A percentile compares a stretch with the other conserved stretches of the same genome.
Evolutionary conservation across 2,329 filamentous ascomycete genomes (phyloP).

Genomic region (Colletotrichum scovillei): DNA sequence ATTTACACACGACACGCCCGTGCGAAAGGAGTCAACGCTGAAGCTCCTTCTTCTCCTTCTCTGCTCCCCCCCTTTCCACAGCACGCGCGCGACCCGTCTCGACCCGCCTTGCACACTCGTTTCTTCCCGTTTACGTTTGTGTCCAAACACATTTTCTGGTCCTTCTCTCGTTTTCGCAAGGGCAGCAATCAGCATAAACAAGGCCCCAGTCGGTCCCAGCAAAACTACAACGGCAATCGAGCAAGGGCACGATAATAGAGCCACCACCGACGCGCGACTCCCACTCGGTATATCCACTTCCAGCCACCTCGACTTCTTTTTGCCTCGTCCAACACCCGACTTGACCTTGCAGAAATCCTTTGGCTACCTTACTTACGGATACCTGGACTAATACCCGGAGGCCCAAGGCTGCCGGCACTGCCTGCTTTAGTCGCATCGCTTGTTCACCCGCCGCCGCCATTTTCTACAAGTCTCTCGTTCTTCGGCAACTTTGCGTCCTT

Average conservation of each 20-base stretch:
- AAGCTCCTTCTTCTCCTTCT: not conserved
- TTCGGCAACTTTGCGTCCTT: not conserved
- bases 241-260: conserved; percentile 18
- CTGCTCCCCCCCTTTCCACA: conserved; percentile 3
- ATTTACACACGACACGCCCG: conserved; percentile 7
- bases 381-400: not conserved
- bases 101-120: conserved; percentile 25
- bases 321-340: conserved; percentile 10
- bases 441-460: conserved; percentile 6
- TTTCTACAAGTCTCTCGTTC: not conserved
- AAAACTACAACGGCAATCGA: not conserved
- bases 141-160: not conserved
- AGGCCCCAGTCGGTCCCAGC: not conserved
- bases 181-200: conserved; percentile 31
- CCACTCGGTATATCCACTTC: conserved; percentile 32
- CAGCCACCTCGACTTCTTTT: conserved; percentile 28
- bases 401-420: not conserved
- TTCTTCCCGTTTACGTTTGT: conserved; percentile 9
- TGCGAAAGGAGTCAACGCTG: conserved; percentile 5
- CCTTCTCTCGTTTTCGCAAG: conserved; percentile 1
- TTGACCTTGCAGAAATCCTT: not conserved
- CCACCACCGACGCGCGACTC: conserved; percentile 23
- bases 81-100: conserved; percentile 7
- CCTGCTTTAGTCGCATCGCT: not conserved
- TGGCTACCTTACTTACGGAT: not conserved